phyloP scores from a whole-genome alignment of 2,329 filamentous ascomycete species.

The Zymoseptoria tritici region DNA sequence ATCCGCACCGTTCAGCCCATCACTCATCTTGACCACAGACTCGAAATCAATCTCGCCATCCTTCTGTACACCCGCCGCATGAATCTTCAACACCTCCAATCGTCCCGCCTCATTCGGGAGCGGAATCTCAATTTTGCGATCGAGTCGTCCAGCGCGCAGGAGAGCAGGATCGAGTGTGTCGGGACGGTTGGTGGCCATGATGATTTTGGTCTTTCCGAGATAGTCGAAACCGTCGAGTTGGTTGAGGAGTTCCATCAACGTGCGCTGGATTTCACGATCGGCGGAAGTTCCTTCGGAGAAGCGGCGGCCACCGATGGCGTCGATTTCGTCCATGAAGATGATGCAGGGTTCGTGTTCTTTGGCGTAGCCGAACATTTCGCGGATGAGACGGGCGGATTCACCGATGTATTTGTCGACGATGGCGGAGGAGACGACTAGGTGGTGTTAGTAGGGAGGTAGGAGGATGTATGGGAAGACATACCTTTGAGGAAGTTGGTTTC shows the following conservation, averaged over 20 bases:
- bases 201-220: conserved; percentile 98
- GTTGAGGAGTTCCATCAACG: conserved; percentile 96
- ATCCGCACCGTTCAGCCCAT: conserved; percentile 95
- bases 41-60: conserved; percentile 98
- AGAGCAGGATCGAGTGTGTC: conserved; percentile 92
- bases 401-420: conserved; percentile 99
- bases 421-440: conserved; percentile 84
- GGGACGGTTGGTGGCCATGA: conserved; percentile 98
- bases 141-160: conserved; percentile 83
- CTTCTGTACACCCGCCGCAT: conserved; percentile 73
- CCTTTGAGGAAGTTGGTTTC: conserved; percentile 99
- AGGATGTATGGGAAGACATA: conserved; percentile 32
- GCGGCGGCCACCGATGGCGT: conserved; percentile 91
- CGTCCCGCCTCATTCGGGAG: conserved; percentile 94
- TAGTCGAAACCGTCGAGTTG: conserved; percentile 99
- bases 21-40: conserved; percentile 99
- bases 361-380: conserved; percentile 99
- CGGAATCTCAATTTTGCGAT: conserved; percentile 96
- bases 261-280: conserved; percentile 96
- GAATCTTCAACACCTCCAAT: conserved; percentile 96
- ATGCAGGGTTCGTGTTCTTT: conserved; percentile 99
- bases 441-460: conserved; percentile 8
- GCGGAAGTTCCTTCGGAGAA: conserved; percentile 97
- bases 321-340: conserved; percentile 99
- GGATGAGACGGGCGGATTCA: conserved; percentile 91